Percentiles rank a stretch among this genome's conserved stretches.
Evolutionary conservation across 192 early-diverging fungal genomes (phyloP).

Genomic region (Chytriomyces sp.): DNA sequence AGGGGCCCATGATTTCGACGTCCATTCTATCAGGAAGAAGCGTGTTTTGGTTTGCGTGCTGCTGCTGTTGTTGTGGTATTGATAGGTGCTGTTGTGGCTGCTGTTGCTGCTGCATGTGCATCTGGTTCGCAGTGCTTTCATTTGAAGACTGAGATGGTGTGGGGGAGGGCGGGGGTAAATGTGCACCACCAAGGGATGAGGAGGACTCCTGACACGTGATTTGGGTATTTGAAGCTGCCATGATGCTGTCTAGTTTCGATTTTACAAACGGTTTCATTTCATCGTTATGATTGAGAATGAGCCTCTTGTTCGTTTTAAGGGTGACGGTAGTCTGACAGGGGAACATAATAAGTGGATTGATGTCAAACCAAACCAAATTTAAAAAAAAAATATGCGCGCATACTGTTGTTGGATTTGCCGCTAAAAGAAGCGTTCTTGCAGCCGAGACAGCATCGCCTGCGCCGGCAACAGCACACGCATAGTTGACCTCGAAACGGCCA

Average conservation of each 20-base stretch:
- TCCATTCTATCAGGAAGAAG: conserved; percentile 48
- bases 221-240: conserved; percentile 50
- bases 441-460: conserved; percentile 24
- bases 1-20: conserved; percentile 58
- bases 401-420: conserved; percentile 49
- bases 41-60: neutral
- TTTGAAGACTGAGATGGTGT: neutral
- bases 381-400: conserved; percentile 11
- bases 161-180: conserved; percentile 9
- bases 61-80: neutral
- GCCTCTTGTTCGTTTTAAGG: conserved; percentile 49
- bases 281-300: conserved; percentile 53
- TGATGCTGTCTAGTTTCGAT: conserved; percentile 52
- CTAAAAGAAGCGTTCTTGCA: conserved; percentile 37
- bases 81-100: neutral
- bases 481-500: conserved; percentile 35
- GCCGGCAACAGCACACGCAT: conserved; percentile 42
- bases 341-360: neutral
- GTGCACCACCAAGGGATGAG: conserved; percentile 5
- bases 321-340: conserved; percentile 42
- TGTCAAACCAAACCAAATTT: neutral
- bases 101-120: conserved; percentile 2
- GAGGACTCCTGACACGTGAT: conserved; percentile 54
- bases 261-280: conserved; percentile 61
- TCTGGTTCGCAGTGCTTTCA: neutral